Base-by-base conservation (phyloP, 1,139 yeast species). In the Diutina siamensis region DNA sequence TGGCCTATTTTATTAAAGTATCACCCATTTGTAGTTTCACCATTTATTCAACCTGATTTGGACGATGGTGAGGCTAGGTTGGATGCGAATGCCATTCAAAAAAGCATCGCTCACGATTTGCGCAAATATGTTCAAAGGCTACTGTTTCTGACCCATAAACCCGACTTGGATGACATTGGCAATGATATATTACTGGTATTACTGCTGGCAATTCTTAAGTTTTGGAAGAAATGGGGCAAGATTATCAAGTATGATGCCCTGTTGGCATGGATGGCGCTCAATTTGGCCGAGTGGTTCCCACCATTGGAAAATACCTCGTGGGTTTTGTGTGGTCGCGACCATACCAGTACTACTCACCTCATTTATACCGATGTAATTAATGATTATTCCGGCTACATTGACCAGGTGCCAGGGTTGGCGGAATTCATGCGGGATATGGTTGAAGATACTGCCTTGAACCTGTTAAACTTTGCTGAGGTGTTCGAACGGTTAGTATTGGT, bases 261-360 rank as follows among this genome's bases (percentile, higher is more conserved):
- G 0, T 69, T 87, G 56, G 72, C 92, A 1, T 88, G 96, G 95
- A 76, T 85, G 20, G 97, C 95, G 0, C 65, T 86, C 42, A 88
- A 88, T 9, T 65, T 89, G 46, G 94, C 95, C 1, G 95, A 87
- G 60, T 87, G 95, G 95, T 74, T 83, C 34, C 94, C 95, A 7
- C 85, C 87, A 3, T 60, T 71, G 31, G 65, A 67, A 3, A 60
- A 65, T 27, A 67, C 74, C 15, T 60, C 67, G 1, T 68, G 68
- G 70, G 74, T 71, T 5, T 57, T 71, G 45, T 62, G 64, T 19
- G 76, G 75, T 2, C 60, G 74, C 48, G 74, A 68, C 50, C 50
- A 48, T 32, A 49, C 57, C 2, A 50, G 57, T 8, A 48, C 49
- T 32, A 52, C 57, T 15, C 57, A 62, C 45, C 51, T 62, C 20